These are phyloP conservation scores for Claviceps humidiphila DNA, from an alignment of 2,329 filamentous ascomycete species.

Conservation along the genomic window DNA sequence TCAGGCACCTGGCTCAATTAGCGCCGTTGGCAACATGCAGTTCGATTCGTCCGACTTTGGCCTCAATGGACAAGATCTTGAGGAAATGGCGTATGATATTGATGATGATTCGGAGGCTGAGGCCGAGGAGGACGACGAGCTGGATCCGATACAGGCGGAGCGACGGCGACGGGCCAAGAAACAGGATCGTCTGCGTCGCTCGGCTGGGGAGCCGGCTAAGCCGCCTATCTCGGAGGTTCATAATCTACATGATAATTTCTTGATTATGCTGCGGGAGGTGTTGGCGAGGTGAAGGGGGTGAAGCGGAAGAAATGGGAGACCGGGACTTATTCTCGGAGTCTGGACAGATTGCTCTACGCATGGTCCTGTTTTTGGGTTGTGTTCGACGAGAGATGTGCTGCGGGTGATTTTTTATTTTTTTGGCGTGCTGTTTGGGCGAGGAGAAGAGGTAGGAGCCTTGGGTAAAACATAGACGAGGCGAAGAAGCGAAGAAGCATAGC, in stretches of 20 bases:
- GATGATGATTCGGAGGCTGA: constrained; percentile 52
- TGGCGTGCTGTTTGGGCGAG: not conserved
- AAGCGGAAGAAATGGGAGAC: not conserved
- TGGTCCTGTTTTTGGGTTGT: no score
- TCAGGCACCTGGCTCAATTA: constrained; percentile 31
- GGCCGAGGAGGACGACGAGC: constrained; percentile 62
- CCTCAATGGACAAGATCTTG: constrained; percentile 70
- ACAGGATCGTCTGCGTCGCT: constrained; percentile 67
- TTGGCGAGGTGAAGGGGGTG: constrained; percentile 42
- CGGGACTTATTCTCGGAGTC: no score
- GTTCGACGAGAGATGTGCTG: no score
- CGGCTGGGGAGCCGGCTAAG: constrained; percentile 74
- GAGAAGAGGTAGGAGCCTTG: not conserved
- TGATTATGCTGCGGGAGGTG: constrained; percentile 69
- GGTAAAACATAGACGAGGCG: not conserved
- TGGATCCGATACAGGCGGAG: constrained; percentile 82
- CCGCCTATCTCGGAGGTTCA: constrained; percentile 66
- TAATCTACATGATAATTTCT: constrained; percentile 67
- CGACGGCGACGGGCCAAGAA: constrained; percentile 61
- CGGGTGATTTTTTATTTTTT: not conserved
- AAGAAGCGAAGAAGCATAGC: not conserved
- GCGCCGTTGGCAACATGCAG: constrained; percentile 35
- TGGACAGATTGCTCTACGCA: no score
- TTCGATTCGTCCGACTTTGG: constrained; percentile 85
- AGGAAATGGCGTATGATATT: constrained; percentile 74